phyloP scores from a whole-genome alignment of 116 monocot genomes.

The Zostera marina region DNA sequence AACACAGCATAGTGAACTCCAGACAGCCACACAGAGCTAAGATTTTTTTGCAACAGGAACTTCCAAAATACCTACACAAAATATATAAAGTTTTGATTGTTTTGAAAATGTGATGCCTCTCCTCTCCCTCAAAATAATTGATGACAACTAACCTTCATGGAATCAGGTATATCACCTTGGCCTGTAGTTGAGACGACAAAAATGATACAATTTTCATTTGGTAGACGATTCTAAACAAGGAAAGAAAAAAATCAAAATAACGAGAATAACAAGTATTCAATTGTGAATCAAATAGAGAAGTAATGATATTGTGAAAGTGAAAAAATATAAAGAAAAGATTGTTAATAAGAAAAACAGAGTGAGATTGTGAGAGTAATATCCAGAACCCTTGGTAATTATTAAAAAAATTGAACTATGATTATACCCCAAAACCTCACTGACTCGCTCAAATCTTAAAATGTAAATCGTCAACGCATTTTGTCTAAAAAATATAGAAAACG shows the following conservation, averaged over 20 bases:
- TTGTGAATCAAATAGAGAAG: too few species aligned
- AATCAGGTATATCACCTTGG: slow-evolving; percentile 83
- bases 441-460: too few species aligned
- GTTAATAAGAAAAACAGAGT: too few species aligned
- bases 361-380: too few species aligned
- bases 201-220: slow-evolving; percentile 33
- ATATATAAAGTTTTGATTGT: slow-evolving; percentile 6
- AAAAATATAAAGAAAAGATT: too few species aligned
- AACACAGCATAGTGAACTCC: slow-evolving; percentile 69
- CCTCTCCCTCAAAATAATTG: neutral
- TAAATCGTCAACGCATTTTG: too few species aligned
- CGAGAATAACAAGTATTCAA: too few species aligned
- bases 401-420: too few species aligned
- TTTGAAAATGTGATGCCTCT: neutral
- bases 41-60: slow-evolving; percentile 55
- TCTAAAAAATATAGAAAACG: too few species aligned
- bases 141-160: slow-evolving; percentile 58
- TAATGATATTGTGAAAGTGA: too few species aligned
- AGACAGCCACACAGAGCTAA: slow-evolving; percentile 45
- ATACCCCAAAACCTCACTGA: too few species aligned
- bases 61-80: slow-evolving; percentile 58
- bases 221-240: slow-evolving; percentile 27
- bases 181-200: slow-evolving; percentile 92
- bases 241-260: neutral
- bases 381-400: too few species aligned